A percentile compares a stretch with the other conserved stretches of the same genome.
These are phyloP conservation scores for Alisma plantagoaquatica DNA, from an alignment of 106 monocot species.

Conservation along the genomic window DNA sequence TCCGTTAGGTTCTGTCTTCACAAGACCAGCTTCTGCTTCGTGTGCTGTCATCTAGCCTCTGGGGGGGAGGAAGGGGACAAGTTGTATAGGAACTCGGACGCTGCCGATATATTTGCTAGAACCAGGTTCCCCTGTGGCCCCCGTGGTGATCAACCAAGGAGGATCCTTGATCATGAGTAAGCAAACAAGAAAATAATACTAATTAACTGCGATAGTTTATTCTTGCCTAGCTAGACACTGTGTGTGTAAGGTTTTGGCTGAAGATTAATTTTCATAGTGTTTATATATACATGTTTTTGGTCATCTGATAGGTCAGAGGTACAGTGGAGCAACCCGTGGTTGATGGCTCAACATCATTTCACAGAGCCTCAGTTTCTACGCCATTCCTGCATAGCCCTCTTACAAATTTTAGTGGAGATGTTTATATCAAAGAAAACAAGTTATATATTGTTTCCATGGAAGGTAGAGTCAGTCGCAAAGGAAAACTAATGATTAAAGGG, in stretches of 20 bases:
- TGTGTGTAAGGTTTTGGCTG: too few species aligned
- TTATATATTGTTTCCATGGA: conserved; percentile 89
- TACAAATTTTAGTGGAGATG: conserved; percentile 78
- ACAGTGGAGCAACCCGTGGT: conserved; percentile 84
- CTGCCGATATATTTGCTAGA: conserved; percentile 65
- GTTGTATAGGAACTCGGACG: conserved; percentile 69
- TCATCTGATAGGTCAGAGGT: conserved; percentile 82
- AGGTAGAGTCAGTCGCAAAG: conserved; percentile 83
- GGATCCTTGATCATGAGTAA: conserved; percentile 74
- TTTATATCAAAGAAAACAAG: conserved; percentile 71
- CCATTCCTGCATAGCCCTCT: conserved; percentile 78
- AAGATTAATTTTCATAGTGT: too few species aligned
- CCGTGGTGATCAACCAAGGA: conserved; percentile 27
- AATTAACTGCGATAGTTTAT: too few species aligned
- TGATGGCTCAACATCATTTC: conserved; percentile 93
- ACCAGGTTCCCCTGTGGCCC: conserved; percentile 59
- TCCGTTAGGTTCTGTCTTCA: conserved; percentile 77
- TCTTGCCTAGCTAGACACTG: too few species aligned
- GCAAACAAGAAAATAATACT: too few species aligned
- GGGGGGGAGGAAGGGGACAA: conserved; percentile 76
- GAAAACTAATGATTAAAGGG: conserved; percentile 78
- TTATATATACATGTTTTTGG: too few species aligned
- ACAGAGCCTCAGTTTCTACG: conserved; percentile 83
- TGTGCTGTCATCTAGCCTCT: conserved; percentile 69
- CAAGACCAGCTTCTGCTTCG: conserved; percentile 77